Percentiles rank a stretch among this genome's conserved stretches.
phyloP scores from a whole-genome alignment of 768 basidiomycete genomes.

The Lanmaoa pseudosensibilis region DNA sequence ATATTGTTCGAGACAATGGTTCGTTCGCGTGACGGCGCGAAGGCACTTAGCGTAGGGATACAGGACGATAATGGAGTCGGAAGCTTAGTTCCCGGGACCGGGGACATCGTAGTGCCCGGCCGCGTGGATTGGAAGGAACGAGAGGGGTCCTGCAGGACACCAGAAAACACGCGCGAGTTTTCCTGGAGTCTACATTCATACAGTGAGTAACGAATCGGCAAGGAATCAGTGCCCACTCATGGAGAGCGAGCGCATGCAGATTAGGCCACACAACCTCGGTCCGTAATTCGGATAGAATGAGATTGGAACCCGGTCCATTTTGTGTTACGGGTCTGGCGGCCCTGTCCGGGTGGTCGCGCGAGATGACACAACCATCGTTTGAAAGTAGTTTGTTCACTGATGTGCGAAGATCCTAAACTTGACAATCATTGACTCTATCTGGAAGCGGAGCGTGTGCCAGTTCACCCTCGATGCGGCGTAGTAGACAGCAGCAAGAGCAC shows the following conservation, averaged over 20 bases:
- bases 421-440: no score
- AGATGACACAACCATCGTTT: not conserved
- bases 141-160: not conserved
- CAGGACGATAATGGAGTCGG: slow-evolving; percentile 20
- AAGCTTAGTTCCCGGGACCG: not conserved
- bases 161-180: not conserved
- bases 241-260: not conserved
- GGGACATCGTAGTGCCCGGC: not conserved
- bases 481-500: no score
- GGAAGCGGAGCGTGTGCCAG: no score
- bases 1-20: no score
- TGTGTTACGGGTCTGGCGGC: not conserved
- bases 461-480: no score
- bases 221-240: not conserved
- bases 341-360: not conserved
- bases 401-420: not conserved
- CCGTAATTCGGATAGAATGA: not conserved
- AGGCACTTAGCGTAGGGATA: slow-evolving; percentile 23
- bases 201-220: not conserved
- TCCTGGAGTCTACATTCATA: not conserved
- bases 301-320: not conserved
- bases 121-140: not conserved
- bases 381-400: not conserved
- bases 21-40: not conserved
- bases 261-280: not conserved